Evolutionary conservation across 23 red algal species (phyloP).

Genomic region (Gracilaria gracilis): DNA sequence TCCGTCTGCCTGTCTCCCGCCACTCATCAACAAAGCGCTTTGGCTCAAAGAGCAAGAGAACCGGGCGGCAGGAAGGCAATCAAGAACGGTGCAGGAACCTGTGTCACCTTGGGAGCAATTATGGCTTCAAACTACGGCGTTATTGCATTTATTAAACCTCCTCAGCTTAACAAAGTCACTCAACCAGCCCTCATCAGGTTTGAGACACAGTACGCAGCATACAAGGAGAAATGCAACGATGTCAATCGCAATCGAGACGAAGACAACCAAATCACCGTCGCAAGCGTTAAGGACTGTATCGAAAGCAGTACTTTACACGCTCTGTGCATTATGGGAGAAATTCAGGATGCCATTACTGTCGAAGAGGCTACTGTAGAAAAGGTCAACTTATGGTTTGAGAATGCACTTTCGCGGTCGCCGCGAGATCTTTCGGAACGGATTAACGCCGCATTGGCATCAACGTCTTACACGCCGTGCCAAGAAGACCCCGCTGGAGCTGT

Average conservation of each 20-base stretch:
- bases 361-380: slow-evolving; percentile 38
- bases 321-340: slow-evolving; percentile 49
- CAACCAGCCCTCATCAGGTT: slow-evolving; percentile 33
- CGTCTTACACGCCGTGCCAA: neutral
- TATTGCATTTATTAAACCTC: too few species aligned
- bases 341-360: neutral
- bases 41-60: too few species aligned
- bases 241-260: slow-evolving; percentile 1
- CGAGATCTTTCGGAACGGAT: slow-evolving; percentile 14
- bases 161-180: too few species aligned
- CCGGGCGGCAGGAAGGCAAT: too few species aligned
- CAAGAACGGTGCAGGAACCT: too few species aligned
- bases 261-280: neutral
- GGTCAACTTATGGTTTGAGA: slow-evolving; percentile 17
- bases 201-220: slow-evolving; percentile 31
- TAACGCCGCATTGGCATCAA: neutral
- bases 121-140: too few species aligned
- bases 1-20: too few species aligned
- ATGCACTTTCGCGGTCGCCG: neutral
- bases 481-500: slow-evolving; percentile 33
- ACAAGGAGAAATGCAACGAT: neutral
- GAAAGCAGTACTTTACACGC: slow-evolving; percentile 14
- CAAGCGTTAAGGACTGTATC: slow-evolving; percentile 41
- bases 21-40: too few species aligned
- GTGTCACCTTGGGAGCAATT: too few species aligned